A percentile compares a stretch with the other conserved stretches of the same genome.
Conservation (phyloP, 306 rosid species). For the Vigna unguiculata region DNA sequence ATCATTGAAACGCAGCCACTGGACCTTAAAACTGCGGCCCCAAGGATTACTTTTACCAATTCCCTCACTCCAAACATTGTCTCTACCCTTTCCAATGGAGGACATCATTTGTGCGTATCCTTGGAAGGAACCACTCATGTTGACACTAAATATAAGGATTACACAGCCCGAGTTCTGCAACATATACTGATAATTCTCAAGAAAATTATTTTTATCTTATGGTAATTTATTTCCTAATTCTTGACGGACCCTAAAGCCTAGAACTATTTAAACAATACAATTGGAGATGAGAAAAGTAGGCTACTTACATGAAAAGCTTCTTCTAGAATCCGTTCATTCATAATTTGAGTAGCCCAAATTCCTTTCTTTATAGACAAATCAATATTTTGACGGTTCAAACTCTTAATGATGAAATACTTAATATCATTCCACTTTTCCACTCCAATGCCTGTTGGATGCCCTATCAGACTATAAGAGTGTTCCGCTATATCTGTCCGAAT, state of each 20-base stretch:
- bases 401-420: constrained; percentile 77
- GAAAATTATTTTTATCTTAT: constrained; percentile 25
- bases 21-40: constrained; percentile 82
- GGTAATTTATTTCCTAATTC: background rate
- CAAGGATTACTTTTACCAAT: constrained; percentile 73
- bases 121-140: constrained; percentile 91
- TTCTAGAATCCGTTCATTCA: constrained; percentile 77
- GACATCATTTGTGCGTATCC: constrained; percentile 89
- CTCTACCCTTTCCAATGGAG: constrained; percentile 78
- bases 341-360: constrained; percentile 92
- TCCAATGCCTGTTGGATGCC: constrained; percentile 50
- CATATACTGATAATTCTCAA: constrained; percentile 52
- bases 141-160: constrained; percentile 79
- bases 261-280: constrained; percentile 32
- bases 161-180: constrained; percentile 79
- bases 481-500: constrained; percentile 53
- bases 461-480: constrained; percentile 46
- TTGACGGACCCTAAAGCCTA: constrained; percentile 1
- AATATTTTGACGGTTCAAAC: constrained; percentile 73
- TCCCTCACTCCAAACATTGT: constrained; percentile 76
- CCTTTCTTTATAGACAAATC: constrained; percentile 72
- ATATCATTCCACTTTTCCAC: constrained; percentile 52
- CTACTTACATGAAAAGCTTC: constrained; percentile 84
- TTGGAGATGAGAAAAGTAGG: constrained; percentile 23
- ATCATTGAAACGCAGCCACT: constrained; percentile 75